phyloP scores from a whole-genome alignment of 139 green algal species.

The Desmodesmus armatus region DNA sequence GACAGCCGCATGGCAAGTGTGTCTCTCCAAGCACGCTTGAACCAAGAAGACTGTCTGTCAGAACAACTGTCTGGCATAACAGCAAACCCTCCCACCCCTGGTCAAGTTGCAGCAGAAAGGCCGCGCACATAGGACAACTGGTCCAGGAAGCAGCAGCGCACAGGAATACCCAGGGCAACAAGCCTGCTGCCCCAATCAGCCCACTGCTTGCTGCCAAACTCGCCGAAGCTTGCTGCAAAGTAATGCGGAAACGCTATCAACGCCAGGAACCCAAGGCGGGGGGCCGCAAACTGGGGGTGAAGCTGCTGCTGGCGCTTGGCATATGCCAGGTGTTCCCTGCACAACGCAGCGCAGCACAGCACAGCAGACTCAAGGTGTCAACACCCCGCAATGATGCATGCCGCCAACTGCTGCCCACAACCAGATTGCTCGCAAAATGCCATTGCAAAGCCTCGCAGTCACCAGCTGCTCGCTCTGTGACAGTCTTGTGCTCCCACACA shows the following conservation, averaged over 20 bases:
- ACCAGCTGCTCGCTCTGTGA: too few species aligned
- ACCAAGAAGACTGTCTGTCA: too few species aligned
- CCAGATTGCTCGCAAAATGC: too few species aligned
- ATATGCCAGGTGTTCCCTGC: slow-evolving; percentile 27
- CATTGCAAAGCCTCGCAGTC: too few species aligned
- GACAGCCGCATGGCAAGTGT: too few species aligned
- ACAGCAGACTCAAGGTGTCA: neutral
- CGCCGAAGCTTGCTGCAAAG: slow-evolving; percentile 20
- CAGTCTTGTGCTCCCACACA: too few species aligned
- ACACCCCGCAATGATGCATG: neutral
- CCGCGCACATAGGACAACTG: slow-evolving; percentile 1
- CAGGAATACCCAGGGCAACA: neutral
- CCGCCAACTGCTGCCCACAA: neutral
- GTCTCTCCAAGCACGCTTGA: too few species aligned
- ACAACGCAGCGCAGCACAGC: neutral
- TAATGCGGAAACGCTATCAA: slow-evolving; percentile 35
- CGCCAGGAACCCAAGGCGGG: slow-evolving; percentile 9
- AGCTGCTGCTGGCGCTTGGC: neutral
- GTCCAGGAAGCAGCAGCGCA: slow-evolving; percentile 28
- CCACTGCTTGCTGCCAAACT: slow-evolving; percentile 34
- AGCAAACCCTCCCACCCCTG: too few species aligned
- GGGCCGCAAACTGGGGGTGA: neutral
- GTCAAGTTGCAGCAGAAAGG: too few species aligned
- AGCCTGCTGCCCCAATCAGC: neutral
- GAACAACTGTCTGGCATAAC: too few species aligned